A percentile compares a stretch with the other conserved stretches of the same genome.
These are phyloP conservation scores for Fusarium nelsonii DNA, from an alignment of 2,329 filamentous ascomycete species.

Conservation along the genomic window DNA sequence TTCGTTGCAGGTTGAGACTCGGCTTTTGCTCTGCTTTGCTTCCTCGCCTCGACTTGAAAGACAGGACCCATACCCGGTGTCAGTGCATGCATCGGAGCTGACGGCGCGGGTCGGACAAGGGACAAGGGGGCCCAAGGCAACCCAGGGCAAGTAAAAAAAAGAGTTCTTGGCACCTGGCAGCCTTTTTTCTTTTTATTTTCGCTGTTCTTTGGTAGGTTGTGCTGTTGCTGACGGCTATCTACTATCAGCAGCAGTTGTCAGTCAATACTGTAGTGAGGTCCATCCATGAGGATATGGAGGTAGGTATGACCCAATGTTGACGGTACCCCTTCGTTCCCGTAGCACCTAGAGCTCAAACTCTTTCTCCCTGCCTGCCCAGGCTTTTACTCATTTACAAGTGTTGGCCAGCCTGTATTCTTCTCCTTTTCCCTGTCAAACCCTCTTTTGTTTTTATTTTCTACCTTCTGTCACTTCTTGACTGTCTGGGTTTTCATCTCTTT, in stretches of 20 bases:
- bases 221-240: constrained; percentile 8
- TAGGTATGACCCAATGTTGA: constrained; percentile 3
- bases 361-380: constrained; percentile 6
- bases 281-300: neutral
- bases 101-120: constrained; percentile 44
- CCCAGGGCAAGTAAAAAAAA: constrained; percentile 19
- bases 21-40: constrained; percentile 35
- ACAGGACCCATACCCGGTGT: constrained; percentile 30
- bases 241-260: constrained; percentile 4
- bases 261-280: neutral
- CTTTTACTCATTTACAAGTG: constrained; percentile 18
- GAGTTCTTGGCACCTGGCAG: constrained; percentile 4
- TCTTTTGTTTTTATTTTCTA: neutral
- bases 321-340: constrained; percentile 3
- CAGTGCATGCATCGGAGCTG: constrained; percentile 41
- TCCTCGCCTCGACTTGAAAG: constrained; percentile 32
- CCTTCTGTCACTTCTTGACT: neutral
- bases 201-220: constrained; percentile 9
- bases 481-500: neutral
- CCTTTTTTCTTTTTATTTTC: neutral
- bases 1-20: constrained; percentile 37
- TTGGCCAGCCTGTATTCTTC: constrained; percentile 4
- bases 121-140: constrained; percentile 23
- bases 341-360: constrained; percentile 17
- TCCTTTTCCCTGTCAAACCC: constrained; percentile 10